These are phyloP conservation scores for Amoebophrya sp. DNA, from an alignment of 169 alveolate species.

Conservation along the genomic window DNA sequence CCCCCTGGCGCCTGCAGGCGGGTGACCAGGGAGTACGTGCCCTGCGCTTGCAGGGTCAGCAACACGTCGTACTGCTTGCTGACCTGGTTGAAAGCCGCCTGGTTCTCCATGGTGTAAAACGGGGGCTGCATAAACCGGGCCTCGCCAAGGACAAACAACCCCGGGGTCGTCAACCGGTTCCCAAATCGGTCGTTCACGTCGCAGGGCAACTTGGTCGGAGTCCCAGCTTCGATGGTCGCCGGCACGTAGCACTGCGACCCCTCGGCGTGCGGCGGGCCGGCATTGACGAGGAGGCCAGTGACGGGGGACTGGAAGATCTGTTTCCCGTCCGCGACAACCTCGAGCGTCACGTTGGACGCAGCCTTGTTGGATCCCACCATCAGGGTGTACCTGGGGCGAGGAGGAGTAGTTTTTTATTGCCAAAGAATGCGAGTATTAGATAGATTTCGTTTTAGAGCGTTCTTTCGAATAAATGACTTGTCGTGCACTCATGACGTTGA, in stretches of 20 bases:
- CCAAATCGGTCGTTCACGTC: neutral
- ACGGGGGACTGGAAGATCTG: neutral
- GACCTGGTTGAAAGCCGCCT: constrained; percentile 8
- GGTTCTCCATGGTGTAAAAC: neutral
- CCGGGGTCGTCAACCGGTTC: neutral
- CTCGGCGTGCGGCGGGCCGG: constrained; percentile 18
- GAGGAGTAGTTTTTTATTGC: too few species aligned
- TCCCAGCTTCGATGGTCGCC: neutral
- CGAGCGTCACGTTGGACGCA: neutral
- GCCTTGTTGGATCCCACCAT: constrained; percentile 29
- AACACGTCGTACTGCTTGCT: neutral
- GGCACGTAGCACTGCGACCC: constrained; percentile 26
- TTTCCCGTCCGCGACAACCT: constrained; percentile 25
- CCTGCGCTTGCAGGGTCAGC: constrained; percentile 19
- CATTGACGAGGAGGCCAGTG: neutral
- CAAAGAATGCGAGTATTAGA: too few species aligned
- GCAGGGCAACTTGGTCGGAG: neutral
- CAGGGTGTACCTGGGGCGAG: too few species aligned
- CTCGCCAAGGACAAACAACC: neutral
- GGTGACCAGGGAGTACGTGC: constrained; percentile 14
- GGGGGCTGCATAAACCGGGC: constrained; percentile 18
- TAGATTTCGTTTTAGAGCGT: too few species aligned
- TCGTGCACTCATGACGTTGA: too few species aligned
- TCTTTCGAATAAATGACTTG: too few species aligned
- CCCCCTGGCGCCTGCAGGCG: constrained; percentile 31